Base-by-base conservation (phyloP, 345 rosid genomes). In the Sonneratia caseolaris region DNA sequence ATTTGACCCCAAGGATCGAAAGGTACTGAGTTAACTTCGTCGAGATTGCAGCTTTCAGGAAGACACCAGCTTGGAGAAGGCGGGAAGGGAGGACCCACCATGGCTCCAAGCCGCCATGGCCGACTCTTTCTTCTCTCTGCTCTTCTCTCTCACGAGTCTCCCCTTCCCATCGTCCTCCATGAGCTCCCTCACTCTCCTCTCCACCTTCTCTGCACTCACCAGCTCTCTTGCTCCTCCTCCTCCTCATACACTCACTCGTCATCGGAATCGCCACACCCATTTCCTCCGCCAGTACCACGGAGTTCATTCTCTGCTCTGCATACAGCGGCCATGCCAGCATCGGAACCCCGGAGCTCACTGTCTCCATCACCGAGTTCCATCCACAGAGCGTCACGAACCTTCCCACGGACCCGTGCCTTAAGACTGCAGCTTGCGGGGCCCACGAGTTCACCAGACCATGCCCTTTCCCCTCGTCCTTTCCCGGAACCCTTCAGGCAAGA, bases 291-390 rank as follows among this genome's bases (percentile, higher is more conserved):
- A 82, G 65, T 11, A 73, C 16, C 51, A 51, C 77, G 5, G 70
- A 69, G 59, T 79, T 82, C 62, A 74, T 14, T 27, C 69, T 56
- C 61, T 82, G 79, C 71, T 82, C 79, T 1, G 82, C 82, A 21
- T 77, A 75, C 47, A 79, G 71, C 14, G 82, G 82, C 78, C 81
- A 76, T 1, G 84, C 80, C 47, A 74, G 53, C 80, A 81, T 74
- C 1, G 80, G 82, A 57, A 81, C 80, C 6, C 82, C 82, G 0
- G 71, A 35, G 27, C 72, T 69, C 37, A 81, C 80, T 16, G 80
- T 78, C 77, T 81, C 84, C 12, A 78, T 13, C 47, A 78, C 81
- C 35, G 73, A 79, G 76, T 72, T 74, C 84, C 82, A 81, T 24
- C 84, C 76, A 35, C 82, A 74, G 47, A 69, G 80, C 3, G 81